A percentile compares a stretch with the other conserved stretches of the same genome.
These are phyloP conservation scores for Mucor racemosus DNA, from an alignment of 371 early-diverging fungal species.

Conservation along the genomic window DNA sequence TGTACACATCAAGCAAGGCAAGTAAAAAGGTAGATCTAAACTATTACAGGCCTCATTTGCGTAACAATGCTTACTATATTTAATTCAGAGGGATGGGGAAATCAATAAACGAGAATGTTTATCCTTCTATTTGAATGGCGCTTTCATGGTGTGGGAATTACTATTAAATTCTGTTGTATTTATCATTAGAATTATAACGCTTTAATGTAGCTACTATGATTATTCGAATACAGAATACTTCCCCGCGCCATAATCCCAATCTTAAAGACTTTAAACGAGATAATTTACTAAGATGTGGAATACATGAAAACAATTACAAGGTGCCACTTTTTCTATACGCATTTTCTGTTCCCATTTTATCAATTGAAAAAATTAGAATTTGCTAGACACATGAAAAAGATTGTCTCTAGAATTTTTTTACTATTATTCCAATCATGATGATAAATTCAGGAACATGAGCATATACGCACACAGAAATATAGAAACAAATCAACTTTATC, in stretches of 20 bases:
- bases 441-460: no score
- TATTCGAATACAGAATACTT: not conserved
- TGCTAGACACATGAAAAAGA: no score
- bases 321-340: no score
- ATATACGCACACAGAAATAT: no score
- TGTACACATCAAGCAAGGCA: not conserved
- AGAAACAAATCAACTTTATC: no score
- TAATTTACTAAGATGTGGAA: no score
- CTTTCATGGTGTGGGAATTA: constrained; percentile 3
- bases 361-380: no score
- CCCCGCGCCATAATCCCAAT: not conserved
- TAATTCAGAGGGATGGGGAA: not conserved
- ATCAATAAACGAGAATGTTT: not conserved
- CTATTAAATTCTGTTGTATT: not conserved
- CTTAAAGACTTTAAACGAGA: no score
- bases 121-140: constrained; percentile 7
- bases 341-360: no score
- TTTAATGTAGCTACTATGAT: not conserved
- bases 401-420: no score
- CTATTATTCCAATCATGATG: no score
- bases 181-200: not conserved
- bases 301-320: no score
- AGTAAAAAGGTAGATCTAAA: not conserved
- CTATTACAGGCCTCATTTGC: not conserved
- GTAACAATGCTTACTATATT: not conserved